A percentile compares a stretch with the other conserved stretches of the same genome.
phyloP scores from a whole-genome alignment of 2,329 filamentous ascomycete genomes.

The Beauveria sp. region DNA sequence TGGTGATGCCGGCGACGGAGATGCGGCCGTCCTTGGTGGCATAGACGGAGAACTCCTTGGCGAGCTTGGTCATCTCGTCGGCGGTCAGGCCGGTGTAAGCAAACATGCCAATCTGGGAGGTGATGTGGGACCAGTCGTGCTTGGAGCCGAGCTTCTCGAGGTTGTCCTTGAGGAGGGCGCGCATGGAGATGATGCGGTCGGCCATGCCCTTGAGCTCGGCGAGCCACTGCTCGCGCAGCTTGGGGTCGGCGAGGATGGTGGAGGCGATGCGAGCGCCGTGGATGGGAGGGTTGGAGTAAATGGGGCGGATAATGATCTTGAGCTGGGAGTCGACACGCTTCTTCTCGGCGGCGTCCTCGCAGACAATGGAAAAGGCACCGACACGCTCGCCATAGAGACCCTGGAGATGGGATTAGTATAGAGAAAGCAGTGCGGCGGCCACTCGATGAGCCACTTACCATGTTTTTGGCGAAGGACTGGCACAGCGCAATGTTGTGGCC shows the following conservation, averaged over 20 bases:
- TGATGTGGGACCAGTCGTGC: conserved; percentile 99
- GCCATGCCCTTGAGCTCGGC: conserved; percentile 98
- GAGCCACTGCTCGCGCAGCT: conserved; percentile 89
- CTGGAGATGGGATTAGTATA: conserved; percentile 30
- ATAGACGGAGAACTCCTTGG: conserved; percentile 96
- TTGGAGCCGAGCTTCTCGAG: conserved; percentile 90
- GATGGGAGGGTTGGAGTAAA: conserved; percentile 97
- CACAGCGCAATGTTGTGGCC: conserved; percentile 82
- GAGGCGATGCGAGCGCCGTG: conserved; percentile 93
- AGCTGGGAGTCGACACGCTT: conserved; percentile 94
- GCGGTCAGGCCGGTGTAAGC: conserved; percentile 90
- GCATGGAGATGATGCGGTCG: conserved; percentile 98
- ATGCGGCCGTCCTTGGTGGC: conserved; percentile 89
- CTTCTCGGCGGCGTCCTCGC: conserved; percentile 79
- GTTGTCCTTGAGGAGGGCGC: conserved; percentile 86
- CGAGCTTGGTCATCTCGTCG: conserved; percentile 84
- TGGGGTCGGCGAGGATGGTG: conserved; percentile 79
- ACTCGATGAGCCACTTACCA: conserved; percentile 48
- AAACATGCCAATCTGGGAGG: conserved; percentile 98
- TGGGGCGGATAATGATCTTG: conserved; percentile 93
- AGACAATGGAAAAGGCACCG: conserved; percentile 90
- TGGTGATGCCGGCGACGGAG: conserved; percentile 77
- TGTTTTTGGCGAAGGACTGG: conserved; percentile 99
- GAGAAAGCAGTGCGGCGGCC: background rate
- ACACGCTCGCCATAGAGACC: conserved; percentile 98